Evolutionary conservation across 1,139 yeast genomes (phyloP), one percentile per base, ranked within the genome.

Genomic region (Taphrina pruni): DNA sequence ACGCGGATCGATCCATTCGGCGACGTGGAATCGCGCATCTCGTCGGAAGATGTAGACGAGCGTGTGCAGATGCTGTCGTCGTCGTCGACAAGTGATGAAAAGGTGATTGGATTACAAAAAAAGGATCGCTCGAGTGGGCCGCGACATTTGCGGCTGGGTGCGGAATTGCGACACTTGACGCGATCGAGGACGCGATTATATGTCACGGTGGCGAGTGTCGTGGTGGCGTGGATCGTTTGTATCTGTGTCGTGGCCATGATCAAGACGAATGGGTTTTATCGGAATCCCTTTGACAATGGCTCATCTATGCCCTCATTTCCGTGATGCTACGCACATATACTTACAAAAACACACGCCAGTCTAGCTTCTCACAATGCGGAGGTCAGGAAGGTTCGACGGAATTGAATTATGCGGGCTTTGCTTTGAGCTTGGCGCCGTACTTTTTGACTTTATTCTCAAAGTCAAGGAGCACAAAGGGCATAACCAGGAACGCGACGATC

Each of bases 391-490:
- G 32, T 26, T 26, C 32, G 32, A 39, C 43, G 43, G 1, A 14
- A 6, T 39, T 2, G 17, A 1, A 46, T 26, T 35, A 39, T 17
- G 50, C 38, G n/a, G 36, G 3, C 46, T 46, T 58, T 38, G 36
- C 39, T 26, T 26, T 32, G 14, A 45, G 51, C 43, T 36, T n/a
- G 2, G 41, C 51, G 21, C 64, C 56, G 45, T 60, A 67, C 64
- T 54, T 69, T 26, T 52, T 58, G 20, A 69, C 71, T 51, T 55
- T 69, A 21, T 50, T 67, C 32, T 69, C 71, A 50, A 58, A 68
- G 50, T 55, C 70, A 14, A 60, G 56, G 35, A 55, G 57, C 32
- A 69, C 70, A 35, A 69, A 66, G 9, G 71, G 71, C 54, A 52
- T 50, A 48, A 55, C 57, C 36, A 69, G 12, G 5, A 46, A 43